Conservation (phyloP, 805 yeast genomes). For the Schizosaccharomyces octosporus region DNA sequence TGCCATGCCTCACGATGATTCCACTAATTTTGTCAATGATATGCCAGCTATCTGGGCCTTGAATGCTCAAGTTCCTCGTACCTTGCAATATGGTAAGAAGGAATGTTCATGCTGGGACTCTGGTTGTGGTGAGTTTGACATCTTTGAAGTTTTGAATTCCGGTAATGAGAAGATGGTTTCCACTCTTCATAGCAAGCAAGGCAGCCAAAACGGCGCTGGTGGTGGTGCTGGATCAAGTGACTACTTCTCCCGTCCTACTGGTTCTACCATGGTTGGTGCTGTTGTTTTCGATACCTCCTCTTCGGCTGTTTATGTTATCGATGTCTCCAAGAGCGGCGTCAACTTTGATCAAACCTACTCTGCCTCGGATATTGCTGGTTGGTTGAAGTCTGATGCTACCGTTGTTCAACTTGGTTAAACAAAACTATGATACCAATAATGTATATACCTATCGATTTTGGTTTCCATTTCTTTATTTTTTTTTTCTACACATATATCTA, state of each 20-base stretch:
- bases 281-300: conserved; percentile 40
- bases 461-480: neutral
- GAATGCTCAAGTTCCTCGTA: conserved; percentile 90
- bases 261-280: conserved; percentile 64
- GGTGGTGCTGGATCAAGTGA: conserved; percentile 72
- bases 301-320: conserved; percentile 28
- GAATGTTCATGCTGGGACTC: conserved; percentile 87
- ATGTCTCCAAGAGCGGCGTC: conserved; percentile 25
- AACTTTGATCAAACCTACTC: conserved; percentile 31
- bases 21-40: conserved; percentile 39
- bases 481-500: neutral
- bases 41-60: conserved; percentile 97
- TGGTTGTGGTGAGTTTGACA: conserved; percentile 95
- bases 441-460: neutral
- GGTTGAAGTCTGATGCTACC: conserved; percentile 9
- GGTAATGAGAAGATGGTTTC: conserved; percentile 49
- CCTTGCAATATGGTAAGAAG: conserved; percentile 68
- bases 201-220: conserved; percentile 21
- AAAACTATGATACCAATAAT: neutral
- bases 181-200: conserved; percentile 70
- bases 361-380: conserved; percentile 18
- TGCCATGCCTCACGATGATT: conserved; percentile 55
- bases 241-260: conserved; percentile 68
- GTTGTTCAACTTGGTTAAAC: neutral
- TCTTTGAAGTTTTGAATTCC: conserved; percentile 62